These are phyloP conservation scores for Botryotinia globosa DNA, from an alignment of 2,329 filamentous ascomycete species.

Conservation along the genomic window DNA sequence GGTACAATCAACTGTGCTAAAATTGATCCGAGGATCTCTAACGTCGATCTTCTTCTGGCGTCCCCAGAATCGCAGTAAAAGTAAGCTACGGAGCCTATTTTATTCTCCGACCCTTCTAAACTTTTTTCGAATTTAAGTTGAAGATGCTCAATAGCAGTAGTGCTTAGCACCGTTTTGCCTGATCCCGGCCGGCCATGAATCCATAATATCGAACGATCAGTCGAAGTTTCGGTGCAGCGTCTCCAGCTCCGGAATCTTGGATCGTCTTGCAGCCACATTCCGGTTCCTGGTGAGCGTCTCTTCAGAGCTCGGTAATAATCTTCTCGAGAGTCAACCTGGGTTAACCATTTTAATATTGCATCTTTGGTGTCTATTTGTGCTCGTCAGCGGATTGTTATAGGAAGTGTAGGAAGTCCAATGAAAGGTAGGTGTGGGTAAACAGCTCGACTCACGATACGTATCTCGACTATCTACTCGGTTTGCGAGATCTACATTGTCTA, in stretches of 20 bases:
- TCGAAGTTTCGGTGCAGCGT: not conserved
- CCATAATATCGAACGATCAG: not conserved
- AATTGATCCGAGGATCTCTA: conserved; percentile 14
- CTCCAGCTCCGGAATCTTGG: not conserved
- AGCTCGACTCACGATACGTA: not conserved
- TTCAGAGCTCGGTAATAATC: conserved; percentile 14
- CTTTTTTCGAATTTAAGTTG: not conserved
- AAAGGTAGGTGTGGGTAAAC: not conserved
- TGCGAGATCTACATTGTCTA: conserved; percentile 6
- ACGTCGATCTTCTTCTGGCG: not conserved
- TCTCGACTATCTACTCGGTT: not conserved
- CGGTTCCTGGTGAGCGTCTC: conserved; percentile 2
- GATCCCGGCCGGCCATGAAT: conserved; percentile 10
- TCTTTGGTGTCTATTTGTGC: conserved; percentile 2
- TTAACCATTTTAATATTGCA: conserved; percentile 9
- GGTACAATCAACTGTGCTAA: conserved; percentile 13
- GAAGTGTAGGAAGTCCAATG: too few species aligned
- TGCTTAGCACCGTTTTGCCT: conserved; percentile 14
- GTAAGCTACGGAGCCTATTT: not conserved
- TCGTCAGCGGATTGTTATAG: not conserved
- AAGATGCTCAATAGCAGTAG: conserved; percentile 9
- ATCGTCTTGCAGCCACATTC: conserved; percentile 5
- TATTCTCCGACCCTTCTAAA: not conserved
- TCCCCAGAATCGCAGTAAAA: conserved; percentile 17
- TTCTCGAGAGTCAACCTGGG: conserved; percentile 13